phyloP scores from a whole-genome alignment of 192 early-diverging fungal species.

The Linnemannia zychae region DNA sequence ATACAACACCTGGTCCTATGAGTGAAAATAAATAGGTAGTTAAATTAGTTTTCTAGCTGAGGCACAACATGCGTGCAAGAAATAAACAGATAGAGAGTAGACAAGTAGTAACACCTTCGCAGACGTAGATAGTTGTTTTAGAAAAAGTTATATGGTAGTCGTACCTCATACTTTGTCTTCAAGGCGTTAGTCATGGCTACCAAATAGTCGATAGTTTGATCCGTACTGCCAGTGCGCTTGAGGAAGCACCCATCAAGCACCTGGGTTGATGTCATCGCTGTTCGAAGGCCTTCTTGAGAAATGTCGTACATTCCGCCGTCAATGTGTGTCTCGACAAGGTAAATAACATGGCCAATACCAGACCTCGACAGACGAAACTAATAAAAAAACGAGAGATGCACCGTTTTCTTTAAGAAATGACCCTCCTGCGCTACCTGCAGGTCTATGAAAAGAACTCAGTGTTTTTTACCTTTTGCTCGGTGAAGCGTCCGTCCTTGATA shows the following conservation, averaged over 20 bases:
- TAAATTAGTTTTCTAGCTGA: not conserved
- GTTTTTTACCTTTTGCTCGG: constrained; percentile 86
- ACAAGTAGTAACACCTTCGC: too few species aligned
- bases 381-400: constrained; percentile 11
- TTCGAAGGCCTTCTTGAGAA: constrained; percentile 73
- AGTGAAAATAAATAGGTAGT: not conserved
- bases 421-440: not conserved
- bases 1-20: constrained; percentile 58
- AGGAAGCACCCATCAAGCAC: constrained; percentile 86
- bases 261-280: constrained; percentile 83
- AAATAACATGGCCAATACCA: constrained; percentile 82
- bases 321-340: constrained; percentile 90
- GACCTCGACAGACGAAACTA: constrained; percentile 80
- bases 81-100: not conserved
- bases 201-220: constrained; percentile 88
- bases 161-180: constrained; percentile 66
- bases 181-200: constrained; percentile 72
- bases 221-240: constrained; percentile 79
- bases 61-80: too few species aligned
- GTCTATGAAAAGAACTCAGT: not conserved
- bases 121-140: not conserved
- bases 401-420: not conserved
- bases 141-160: not conserved
- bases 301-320: constrained; percentile 73
- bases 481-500: constrained; percentile 94